A percentile compares a stretch with the other conserved stretches of the same genome.
Conservation (phyloP, 345 rosid species). For the Erodium maritimum region DNA sequence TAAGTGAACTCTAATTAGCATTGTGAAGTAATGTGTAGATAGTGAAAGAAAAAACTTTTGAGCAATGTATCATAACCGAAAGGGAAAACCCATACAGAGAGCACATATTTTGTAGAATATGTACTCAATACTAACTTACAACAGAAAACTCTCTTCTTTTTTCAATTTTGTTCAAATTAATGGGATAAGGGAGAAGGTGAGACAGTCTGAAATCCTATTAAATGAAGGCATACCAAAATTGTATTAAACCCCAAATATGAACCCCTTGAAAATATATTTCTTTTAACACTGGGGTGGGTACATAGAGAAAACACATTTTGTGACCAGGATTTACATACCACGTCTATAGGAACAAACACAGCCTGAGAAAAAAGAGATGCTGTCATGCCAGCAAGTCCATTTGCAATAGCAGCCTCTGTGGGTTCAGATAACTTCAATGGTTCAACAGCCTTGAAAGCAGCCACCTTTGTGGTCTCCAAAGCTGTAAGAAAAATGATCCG, state of each 20-base stretch:
- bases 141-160: too few relatives aligned
- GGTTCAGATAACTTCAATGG: constrained; percentile 59
- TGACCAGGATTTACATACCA: constrained; percentile 37
- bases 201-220: neutral
- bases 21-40: neutral
- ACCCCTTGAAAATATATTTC: neutral
- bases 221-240: neutral
- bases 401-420: constrained; percentile 81
- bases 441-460: constrained; percentile 61
- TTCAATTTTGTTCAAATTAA: neutral
- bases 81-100: neutral
- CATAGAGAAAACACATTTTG: neutral
- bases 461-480: constrained; percentile 76
- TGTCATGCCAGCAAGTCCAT: constrained; percentile 90
- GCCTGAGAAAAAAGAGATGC: constrained; percentile 76
- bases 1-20: neutral
- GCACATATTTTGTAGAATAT: neutral
- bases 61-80: too few relatives aligned
- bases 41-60: neutral
- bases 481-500: constrained; percentile 82
- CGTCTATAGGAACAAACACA: constrained; percentile 91
- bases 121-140: neutral
- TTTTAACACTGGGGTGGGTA: neutral
- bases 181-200: neutral
- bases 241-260: neutral